phyloP scores from a whole-genome alignment of 169 alveolate species.

The Plasmodium fragile region DNA sequence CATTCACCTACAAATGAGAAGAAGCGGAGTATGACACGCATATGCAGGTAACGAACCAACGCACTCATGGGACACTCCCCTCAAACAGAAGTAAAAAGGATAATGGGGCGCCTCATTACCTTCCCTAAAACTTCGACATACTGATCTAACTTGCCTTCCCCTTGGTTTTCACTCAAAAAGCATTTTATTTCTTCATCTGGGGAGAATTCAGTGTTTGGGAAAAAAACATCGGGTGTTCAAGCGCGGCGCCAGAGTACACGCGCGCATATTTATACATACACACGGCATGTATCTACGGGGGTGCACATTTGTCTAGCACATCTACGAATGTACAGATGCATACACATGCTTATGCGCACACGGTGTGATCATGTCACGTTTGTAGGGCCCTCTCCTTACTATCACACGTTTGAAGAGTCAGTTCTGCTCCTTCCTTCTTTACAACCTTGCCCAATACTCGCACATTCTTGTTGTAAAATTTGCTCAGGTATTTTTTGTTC shows the following conservation, averaged over 20 bases:
- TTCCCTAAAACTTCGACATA: constrained; percentile 76
- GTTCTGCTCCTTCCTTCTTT: constrained; percentile 59
- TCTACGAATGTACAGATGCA: background rate
- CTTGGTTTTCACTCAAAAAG: constrained; percentile 38
- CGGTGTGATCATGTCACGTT: background rate
- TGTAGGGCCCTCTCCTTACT: constrained; percentile 15
- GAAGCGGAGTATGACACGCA: background rate
- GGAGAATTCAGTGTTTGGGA: background rate
- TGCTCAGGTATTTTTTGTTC: constrained; percentile 50
- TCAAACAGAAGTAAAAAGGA: background rate
- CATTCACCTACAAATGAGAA: constrained; percentile 40
- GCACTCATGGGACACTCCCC: background rate
- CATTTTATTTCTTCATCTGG: constrained; percentile 72
- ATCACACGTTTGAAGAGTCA: constrained; percentile 46
- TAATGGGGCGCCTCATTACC: background rate
- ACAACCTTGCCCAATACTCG: constrained; percentile 65
- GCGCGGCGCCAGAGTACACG: background rate
- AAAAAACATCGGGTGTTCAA: background rate
- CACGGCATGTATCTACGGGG: background rate
- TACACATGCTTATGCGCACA: background rate
- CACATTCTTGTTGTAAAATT: constrained; percentile 72
- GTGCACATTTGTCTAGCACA: background rate
- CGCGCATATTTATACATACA: background rate
- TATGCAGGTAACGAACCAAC: background rate
- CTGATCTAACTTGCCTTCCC: constrained; percentile 37